Evolutionary conservation across 768 basidiomycete species (phyloP).

Genomic region (Xerocomellus intermedius): DNA sequence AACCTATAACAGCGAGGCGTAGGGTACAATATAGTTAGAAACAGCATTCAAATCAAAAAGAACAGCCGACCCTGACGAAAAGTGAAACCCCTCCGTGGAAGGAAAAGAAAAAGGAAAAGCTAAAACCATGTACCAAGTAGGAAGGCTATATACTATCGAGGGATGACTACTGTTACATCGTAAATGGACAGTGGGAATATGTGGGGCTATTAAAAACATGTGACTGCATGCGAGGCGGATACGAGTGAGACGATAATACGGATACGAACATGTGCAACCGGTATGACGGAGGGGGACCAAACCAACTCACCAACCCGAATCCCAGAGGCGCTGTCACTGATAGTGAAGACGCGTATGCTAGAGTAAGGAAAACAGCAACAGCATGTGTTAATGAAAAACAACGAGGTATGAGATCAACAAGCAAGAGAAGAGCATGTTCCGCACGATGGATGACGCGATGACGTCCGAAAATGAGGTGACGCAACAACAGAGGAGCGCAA

Average conservation of each 20-base stretch:
- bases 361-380: slow-evolving; percentile 13
- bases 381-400: slow-evolving; percentile 9
- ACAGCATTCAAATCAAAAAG: slow-evolving; percentile 5
- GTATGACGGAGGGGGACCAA: slow-evolving; percentile 14
- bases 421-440: slow-evolving; percentile 25
- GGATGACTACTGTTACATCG: slow-evolving; percentile 32
- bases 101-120: neutral
- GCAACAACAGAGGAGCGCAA: slow-evolving; percentile 20
- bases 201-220: slow-evolving; percentile 25
- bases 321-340: slow-evolving; percentile 8
- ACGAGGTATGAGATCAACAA: slow-evolving; percentile 9
- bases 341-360: slow-evolving; percentile 17
- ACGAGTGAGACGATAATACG: slow-evolving; percentile 1
- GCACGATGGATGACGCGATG: slow-evolving; percentile 10
- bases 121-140: slow-evolving; percentile 16
- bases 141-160: slow-evolving; percentile 30
- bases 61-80: neutral
- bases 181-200: slow-evolving; percentile 33
- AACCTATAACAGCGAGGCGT: slow-evolving; percentile 5
- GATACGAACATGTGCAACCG: slow-evolving; percentile 17
- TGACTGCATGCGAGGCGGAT: slow-evolving; percentile 21
- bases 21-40: slow-evolving; percentile 8
- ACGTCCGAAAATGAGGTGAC: slow-evolving; percentile 17
- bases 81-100: neutral
- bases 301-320: slow-evolving; percentile 15